These are phyloP conservation scores for Purshia tridentata DNA, from an alignment of 306 rosid species.

Conservation along the genomic window DNA sequence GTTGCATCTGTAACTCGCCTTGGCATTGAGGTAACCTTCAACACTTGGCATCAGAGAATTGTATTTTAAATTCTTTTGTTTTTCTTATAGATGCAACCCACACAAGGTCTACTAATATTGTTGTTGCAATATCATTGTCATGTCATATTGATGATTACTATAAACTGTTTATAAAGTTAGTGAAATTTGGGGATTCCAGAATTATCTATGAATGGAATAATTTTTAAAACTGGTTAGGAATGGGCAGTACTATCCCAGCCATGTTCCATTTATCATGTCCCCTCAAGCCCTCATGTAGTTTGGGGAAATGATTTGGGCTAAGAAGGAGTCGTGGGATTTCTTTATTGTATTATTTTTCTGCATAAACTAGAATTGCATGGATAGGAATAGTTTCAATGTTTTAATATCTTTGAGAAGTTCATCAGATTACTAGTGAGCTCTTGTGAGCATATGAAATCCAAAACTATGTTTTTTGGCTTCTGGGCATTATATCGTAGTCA, in stretches of 20 bases:
- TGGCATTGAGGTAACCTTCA: slow-evolving; percentile 79
- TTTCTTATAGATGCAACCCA: not conserved
- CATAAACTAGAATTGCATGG: not conserved
- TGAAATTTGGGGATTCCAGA: not conserved
- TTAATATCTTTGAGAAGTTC: not conserved
- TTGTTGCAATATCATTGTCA: not conserved
- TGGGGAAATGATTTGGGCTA: slow-evolving; percentile 6
- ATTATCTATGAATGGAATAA: slow-evolving; percentile 1
- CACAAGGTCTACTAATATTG: not conserved
- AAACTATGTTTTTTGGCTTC: not conserved
- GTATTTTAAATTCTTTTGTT: not conserved
- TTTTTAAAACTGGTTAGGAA: not conserved
- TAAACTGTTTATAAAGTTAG: not conserved
- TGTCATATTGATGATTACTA: not conserved
- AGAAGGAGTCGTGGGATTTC: not conserved
- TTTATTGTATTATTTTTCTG: not conserved
- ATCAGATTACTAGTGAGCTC: not conserved
- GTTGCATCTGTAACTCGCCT: slow-evolving; percentile 94
- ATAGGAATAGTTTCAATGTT: not conserved
- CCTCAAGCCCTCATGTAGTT: too few species aligned
- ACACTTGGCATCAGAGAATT: slow-evolving; percentile 3
- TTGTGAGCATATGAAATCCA: not conserved
- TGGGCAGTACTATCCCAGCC: not conserved
- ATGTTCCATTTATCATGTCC: not conserved
- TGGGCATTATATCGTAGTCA: slow-evolving; percentile 1